A percentile compares a stretch with the other conserved stretches of the same genome.
phyloP scores from a whole-genome alignment of 371 early-diverging fungal genomes.

The Dinochytrium kinnereticum region DNA sequence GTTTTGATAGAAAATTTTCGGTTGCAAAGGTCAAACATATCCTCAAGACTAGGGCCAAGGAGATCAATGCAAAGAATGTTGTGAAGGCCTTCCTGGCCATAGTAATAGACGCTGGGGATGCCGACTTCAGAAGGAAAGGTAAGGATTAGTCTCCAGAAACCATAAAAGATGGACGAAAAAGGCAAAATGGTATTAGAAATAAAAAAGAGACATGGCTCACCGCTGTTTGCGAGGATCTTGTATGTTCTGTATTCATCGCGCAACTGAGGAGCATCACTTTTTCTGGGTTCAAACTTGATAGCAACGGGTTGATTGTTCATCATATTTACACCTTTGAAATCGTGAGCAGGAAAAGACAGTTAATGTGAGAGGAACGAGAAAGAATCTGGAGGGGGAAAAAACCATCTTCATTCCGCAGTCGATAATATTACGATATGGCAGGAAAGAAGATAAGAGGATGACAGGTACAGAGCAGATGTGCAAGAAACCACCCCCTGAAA shows the following conservation, averaged over 20 bases:
- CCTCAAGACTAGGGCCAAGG: conserved; percentile 97
- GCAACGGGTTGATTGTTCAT: conserved; percentile 84
- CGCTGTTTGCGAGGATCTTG: conserved; percentile 78
- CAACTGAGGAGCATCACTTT: conserved; percentile 92
- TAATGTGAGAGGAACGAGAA: too few relatives aligned
- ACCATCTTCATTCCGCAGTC: too few relatives aligned
- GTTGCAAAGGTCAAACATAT: conserved; percentile 94
- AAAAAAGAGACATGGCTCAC: conserved; percentile 50
- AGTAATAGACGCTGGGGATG: conserved; percentile 91
- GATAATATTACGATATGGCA: too few relatives aligned
- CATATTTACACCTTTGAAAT: conserved; percentile 54
- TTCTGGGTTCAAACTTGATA: conserved; percentile 94
- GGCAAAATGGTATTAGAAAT: background rate
- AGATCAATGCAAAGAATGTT: conserved; percentile 97
- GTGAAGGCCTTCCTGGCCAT: conserved; percentile 95
- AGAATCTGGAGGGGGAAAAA: too few relatives aligned
- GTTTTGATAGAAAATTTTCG: conserved; percentile 93
- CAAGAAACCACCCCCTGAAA: background rate
- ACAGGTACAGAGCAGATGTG: conserved; percentile 1
- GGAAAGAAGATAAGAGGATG: background rate
- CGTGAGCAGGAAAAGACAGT: too few relatives aligned
- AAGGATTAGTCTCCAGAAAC: background rate
- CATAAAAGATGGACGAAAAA: background rate
- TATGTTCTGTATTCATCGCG: conserved; percentile 93
- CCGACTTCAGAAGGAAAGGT: conserved; percentile 51